phyloP scores from a whole-genome alignment of 257 asterid genomes.

The Rhazya stricta region DNA sequence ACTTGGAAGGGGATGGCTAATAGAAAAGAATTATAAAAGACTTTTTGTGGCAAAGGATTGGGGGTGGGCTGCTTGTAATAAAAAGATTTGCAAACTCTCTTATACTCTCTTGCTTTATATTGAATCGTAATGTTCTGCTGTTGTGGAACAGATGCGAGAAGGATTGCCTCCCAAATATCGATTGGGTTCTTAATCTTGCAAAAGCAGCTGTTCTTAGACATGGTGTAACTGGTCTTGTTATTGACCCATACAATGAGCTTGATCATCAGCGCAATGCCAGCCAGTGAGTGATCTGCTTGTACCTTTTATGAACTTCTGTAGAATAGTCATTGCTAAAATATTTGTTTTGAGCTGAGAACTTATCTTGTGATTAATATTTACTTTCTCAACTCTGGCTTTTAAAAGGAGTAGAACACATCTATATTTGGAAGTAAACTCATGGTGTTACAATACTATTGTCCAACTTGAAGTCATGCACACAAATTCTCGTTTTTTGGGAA shows the following conservation, averaged over 20 bases:
- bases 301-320: neutral
- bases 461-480: neutral
- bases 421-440: neutral
- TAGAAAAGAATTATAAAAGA: too few relatives aligned
- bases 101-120: neutral
- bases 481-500: neutral
- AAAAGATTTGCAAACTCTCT: neutral
- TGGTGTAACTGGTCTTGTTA: slow-evolving; percentile 89
- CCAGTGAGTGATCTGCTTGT: slow-evolving; percentile 56
- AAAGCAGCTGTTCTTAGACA: slow-evolving; percentile 81
- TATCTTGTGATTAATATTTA: neutral
- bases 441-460: neutral
- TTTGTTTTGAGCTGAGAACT: neutral
- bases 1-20: too few relatives aligned
- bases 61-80: neutral
- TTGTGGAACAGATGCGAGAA: slow-evolving; percentile 75
- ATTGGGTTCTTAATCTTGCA: slow-evolving; percentile 94
- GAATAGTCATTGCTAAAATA: neutral
- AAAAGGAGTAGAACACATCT: neutral
- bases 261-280: slow-evolving; percentile 86
- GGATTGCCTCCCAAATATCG: slow-evolving; percentile 80
- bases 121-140: neutral
- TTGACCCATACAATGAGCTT: slow-evolving; percentile 96
- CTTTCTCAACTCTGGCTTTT: neutral
- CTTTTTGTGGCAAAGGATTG: neutral